phyloP scores from a whole-genome alignment of 345 rosid species.

The Orychophragmus violaceus region DNA sequence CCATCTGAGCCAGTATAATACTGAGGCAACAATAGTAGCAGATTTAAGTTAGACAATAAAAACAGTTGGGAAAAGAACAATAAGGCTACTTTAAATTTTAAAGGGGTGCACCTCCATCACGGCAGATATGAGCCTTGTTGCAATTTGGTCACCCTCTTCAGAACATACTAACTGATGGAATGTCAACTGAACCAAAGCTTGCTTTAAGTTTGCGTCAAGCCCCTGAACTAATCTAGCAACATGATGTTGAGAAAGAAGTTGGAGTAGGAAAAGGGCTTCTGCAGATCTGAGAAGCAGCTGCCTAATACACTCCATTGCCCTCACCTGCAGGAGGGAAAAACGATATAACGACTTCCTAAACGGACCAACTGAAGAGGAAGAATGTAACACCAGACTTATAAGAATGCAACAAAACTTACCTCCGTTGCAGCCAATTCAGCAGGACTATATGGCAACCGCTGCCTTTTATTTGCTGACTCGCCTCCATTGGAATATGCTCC shows the following conservation, averaged over 20 bases:
- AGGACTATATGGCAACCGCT: constrained; percentile 70
- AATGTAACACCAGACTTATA: constrained; percentile 3
- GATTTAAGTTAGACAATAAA: constrained; percentile 8
- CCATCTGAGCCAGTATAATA: constrained; percentile 96
- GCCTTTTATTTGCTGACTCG: constrained; percentile 72
- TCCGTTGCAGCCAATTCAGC: constrained; percentile 93
- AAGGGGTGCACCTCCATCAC: constrained; percentile 70
- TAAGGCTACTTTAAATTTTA: not conserved
- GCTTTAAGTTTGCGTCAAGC: constrained; percentile 59
- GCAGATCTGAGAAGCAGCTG: constrained; percentile 96
- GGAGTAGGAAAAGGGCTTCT: constrained; percentile 88
- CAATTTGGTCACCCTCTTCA: constrained; percentile 90
- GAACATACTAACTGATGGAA: constrained; percentile 89
- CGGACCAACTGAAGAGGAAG: not conserved
- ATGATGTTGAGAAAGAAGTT: constrained; percentile 86
- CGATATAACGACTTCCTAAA: constrained; percentile 3
- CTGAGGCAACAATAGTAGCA: constrained; percentile 39
- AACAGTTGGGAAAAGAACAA: not conserved
- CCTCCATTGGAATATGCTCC: constrained; percentile 62
- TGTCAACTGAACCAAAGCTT: constrained; percentile 68
- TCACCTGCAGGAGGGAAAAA: constrained; percentile 51
- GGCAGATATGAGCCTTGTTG: constrained; percentile 75
- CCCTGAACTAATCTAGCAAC: constrained; percentile 76
- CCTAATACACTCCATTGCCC: constrained; percentile 94
- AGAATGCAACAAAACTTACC: constrained; percentile 40